phyloP scores from a whole-genome alignment of 176 grass and related monocot genomes.

The Oryza longistaminata region DNA sequence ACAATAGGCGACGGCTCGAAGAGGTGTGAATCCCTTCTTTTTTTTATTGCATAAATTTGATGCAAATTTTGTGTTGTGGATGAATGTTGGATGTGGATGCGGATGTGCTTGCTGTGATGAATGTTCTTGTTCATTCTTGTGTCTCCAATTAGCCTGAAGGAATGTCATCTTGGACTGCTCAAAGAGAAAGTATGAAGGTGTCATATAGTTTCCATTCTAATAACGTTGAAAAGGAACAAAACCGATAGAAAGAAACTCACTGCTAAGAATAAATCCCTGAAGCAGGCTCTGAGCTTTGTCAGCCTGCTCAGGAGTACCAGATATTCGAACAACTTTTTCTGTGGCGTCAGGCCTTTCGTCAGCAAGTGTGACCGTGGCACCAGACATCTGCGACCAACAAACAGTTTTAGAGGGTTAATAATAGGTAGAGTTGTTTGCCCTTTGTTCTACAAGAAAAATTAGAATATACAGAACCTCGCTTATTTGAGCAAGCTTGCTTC shows the following conservation, averaged over 20 bases:
- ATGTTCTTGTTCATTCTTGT: too few relatives aligned
- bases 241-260: constrained; percentile 50
- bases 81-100: too few relatives aligned
- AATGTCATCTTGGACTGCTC: constrained; percentile 77
- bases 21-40: too few relatives aligned
- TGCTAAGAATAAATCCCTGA: constrained; percentile 95
- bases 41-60: too few relatives aligned
- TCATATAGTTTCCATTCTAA: constrained; percentile 17
- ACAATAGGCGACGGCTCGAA: too few relatives aligned
- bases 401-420: constrained; percentile 18
- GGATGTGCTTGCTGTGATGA: too few relatives aligned
- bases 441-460: constrained; percentile 13
- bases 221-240: neutral
- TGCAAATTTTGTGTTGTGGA: too few relatives aligned
- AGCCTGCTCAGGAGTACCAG: constrained; percentile 90
- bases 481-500: constrained; percentile 96
- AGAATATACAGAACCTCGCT: constrained; percentile 63
- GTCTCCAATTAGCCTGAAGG: constrained; percentile 46
- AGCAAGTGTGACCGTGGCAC: constrained; percentile 71
- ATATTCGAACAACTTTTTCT: constrained; percentile 87
- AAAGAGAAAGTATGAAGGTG: neutral
- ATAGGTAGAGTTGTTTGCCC: neutral
- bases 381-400: constrained; percentile 73
- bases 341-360: constrained; percentile 60
- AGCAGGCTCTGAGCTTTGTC: constrained; percentile 87